A percentile compares a stretch with the other conserved stretches of the same genome.
Conservation (phyloP, 2,329 filamentous ascomycete species). For the Amesomyces nigricolor region DNA sequence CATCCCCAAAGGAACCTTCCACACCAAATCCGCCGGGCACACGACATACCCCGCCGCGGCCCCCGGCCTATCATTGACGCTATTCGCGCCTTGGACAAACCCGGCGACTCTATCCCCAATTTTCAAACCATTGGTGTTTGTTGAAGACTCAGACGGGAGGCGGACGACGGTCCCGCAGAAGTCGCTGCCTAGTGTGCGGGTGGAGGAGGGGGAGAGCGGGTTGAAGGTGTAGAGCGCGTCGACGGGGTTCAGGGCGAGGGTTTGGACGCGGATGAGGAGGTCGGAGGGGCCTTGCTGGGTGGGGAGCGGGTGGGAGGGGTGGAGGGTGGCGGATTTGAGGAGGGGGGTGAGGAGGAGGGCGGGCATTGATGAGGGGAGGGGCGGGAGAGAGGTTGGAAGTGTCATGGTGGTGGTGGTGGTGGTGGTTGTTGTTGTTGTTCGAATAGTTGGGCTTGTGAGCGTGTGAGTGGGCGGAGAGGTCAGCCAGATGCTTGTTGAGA, state of each 20-base stretch:
- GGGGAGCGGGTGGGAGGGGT: background rate
- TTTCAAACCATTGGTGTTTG: background rate
- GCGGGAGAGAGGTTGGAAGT: too few relatives aligned
- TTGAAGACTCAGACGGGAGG: background rate
- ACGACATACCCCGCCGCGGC: background rate
- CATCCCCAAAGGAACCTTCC: background rate
- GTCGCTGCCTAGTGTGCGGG: background rate
- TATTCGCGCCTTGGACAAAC: background rate
- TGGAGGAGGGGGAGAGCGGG: background rate
- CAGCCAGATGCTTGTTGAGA: too few relatives aligned
- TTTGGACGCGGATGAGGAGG: slow-evolving; percentile 4
- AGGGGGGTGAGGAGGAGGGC: background rate
- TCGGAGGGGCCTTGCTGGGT: background rate
- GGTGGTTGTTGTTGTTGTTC: background rate
- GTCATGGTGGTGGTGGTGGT: background rate
- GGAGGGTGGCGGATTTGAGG: background rate
- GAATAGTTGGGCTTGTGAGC: too few relatives aligned
- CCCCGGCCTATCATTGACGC: background rate
- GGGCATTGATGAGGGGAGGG: background rate
- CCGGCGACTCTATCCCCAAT: background rate
- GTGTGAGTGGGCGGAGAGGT: too few relatives aligned
- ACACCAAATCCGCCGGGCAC: background rate
- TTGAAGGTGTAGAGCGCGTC: slow-evolving; percentile 1
- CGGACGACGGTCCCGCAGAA: background rate
- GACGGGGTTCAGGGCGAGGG: slow-evolving; percentile 3